Evolutionary conservation across 108 stramenopile species (phyloP).

Genomic region (Nitzschia sp.): DNA sequence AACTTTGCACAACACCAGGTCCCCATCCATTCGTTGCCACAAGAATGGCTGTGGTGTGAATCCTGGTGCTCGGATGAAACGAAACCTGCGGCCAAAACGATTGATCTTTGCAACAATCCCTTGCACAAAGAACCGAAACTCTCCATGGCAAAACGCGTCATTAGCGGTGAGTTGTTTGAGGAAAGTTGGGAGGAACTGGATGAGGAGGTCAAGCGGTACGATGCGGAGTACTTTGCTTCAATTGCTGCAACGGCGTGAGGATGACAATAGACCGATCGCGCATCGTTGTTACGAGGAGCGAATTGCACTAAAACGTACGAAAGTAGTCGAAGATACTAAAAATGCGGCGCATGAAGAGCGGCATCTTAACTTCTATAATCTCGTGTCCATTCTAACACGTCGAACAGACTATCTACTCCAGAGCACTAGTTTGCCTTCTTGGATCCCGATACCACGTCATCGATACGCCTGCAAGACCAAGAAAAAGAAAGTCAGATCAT

Average conservation of each 20-base stretch:
- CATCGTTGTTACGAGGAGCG: too few relatives aligned
- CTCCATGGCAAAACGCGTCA: constrained; percentile 98
- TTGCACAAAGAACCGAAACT: constrained; percentile 98
- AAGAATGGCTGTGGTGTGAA: constrained; percentile 99
- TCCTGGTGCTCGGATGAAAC: constrained; percentile 98
- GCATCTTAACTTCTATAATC: too few relatives aligned
- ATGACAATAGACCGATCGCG: too few relatives aligned
- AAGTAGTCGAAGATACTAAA: too few relatives aligned
- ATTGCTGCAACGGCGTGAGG: not conserved
- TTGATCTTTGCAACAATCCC: constrained; percentile 99
- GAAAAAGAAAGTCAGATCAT: constrained; percentile 21
- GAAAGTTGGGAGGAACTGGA: constrained; percentile 99
- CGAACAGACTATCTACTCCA: too few relatives aligned
- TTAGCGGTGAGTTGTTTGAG: constrained; percentile 89
- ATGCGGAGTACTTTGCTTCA: constrained; percentile 39
- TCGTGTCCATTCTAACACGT: too few relatives aligned
- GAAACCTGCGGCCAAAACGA: constrained; percentile 96
- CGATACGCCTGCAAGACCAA: constrained; percentile 76
- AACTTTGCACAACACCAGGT: constrained; percentile 95
- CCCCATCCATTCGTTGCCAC: constrained; percentile 91
- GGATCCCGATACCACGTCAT: constrained; percentile 98
- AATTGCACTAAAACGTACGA: too few relatives aligned
- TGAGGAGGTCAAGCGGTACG: constrained; percentile 79
- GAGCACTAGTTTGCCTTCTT: constrained; percentile 37
- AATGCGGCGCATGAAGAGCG: too few relatives aligned